Conservation (phyloP, 139 green algal genomes). For the Picochlorum sp. region DNA sequence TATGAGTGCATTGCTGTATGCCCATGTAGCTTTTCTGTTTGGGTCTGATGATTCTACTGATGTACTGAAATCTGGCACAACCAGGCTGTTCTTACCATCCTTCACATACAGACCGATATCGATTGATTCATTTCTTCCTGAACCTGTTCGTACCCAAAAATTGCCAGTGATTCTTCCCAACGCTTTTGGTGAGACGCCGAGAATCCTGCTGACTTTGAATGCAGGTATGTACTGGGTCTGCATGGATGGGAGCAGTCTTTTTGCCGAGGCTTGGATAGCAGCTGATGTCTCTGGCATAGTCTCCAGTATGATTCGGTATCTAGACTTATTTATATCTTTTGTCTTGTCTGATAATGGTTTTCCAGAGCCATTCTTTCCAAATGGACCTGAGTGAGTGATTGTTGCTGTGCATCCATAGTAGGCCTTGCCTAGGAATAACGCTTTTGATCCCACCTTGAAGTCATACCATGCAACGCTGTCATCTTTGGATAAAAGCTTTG, state of each 20-base stretch:
- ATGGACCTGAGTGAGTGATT: constrained; percentile 43
- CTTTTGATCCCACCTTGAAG: constrained; percentile 28
- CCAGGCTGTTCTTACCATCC: constrained; percentile 47
- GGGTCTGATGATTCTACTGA: neutral
- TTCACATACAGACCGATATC: constrained; percentile 81
- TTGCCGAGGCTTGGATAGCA: constrained; percentile 21
- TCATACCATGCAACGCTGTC: constrained; percentile 7
- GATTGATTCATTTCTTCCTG: constrained; percentile 39
- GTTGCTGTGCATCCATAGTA: constrained; percentile 72
- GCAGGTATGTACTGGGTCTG: constrained; percentile 40
- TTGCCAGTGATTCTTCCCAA: constrained; percentile 65
- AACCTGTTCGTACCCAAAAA: constrained; percentile 45
- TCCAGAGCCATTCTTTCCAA: constrained; percentile 17
- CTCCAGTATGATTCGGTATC: constrained; percentile 29
- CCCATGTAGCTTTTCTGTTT: constrained; percentile 42
- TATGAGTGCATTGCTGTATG: constrained; percentile 53
- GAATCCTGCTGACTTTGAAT: constrained; percentile 29
- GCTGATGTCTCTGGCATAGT: constrained; percentile 18
- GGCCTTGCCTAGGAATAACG: constrained; percentile 59
- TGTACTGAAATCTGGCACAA: constrained; percentile 52
- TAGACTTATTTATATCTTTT: neutral
- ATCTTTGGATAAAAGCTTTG: constrained; percentile 16
- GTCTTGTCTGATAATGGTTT: neutral
- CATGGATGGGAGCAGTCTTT: constrained; percentile 29
- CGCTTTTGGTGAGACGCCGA: constrained; percentile 45